Conservation (phyloP, 441 rosid genomes). For the Populus hybrid region DNA sequence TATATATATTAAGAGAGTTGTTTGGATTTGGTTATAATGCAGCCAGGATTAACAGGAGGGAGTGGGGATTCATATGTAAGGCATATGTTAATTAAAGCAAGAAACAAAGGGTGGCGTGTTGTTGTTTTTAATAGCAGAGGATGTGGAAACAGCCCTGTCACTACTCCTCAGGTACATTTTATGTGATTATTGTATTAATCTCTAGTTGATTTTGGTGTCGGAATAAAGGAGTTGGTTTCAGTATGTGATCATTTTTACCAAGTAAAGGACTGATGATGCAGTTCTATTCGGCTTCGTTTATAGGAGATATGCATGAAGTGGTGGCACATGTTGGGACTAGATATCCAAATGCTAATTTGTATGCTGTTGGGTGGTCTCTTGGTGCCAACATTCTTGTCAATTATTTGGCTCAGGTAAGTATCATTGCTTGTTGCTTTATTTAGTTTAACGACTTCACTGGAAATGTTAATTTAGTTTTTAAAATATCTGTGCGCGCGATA, state of each 20-base stretch:
- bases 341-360: conserved; percentile 70
- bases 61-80: conserved; percentile 78
- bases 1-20: not conserved
- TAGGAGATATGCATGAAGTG: conserved; percentile 73
- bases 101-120: conserved; percentile 72
- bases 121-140: conserved; percentile 90
- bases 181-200: not conserved
- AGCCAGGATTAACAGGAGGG: conserved; percentile 92
- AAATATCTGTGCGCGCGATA: not conserved
- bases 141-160: conserved; percentile 79
- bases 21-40: conserved; percentile 10
- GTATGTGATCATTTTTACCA: not conserved
- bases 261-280: conserved; percentile 41
- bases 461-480: not conserved
- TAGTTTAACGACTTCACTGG: not conserved
- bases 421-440: not conserved
- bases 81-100: conserved; percentile 63
- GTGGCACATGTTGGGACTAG: conserved; percentile 46
- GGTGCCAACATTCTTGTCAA: conserved; percentile 89
- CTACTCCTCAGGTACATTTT: conserved; percentile 68
- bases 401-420: conserved; percentile 64
- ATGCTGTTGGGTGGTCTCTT: conserved; percentile 93
- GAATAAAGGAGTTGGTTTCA: not conserved
- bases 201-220: no score
- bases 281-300: conserved; percentile 95